Conservation (phyloP, 2,329 filamentous ascomycete genomes). For the Alternaria novae-zelandiae region DNA sequence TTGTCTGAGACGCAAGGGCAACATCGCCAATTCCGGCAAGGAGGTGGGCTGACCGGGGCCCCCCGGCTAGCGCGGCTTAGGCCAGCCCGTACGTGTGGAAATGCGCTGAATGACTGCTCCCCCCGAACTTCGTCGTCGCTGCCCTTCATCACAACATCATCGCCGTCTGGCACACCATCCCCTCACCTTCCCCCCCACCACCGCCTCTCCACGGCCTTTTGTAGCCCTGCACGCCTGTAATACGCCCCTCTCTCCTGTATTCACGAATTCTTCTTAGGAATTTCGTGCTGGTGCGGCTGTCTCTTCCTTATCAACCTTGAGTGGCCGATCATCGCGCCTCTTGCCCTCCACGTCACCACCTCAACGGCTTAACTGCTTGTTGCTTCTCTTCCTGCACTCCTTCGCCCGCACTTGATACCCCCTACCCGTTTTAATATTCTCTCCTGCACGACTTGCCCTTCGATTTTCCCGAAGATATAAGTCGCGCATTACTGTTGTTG, state of each 20-base stretch:
- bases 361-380: constrained; percentile 37
- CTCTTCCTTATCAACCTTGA: constrained; percentile 25
- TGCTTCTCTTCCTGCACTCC: constrained; percentile 44
- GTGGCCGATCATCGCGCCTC: constrained; percentile 42
- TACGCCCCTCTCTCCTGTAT: constrained; percentile 25
- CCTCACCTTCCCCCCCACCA: constrained; percentile 17
- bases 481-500: constrained; percentile 21
- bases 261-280: constrained; percentile 29
- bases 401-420: constrained; percentile 39
- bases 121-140: constrained; percentile 22
- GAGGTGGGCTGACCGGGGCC: not conserved
- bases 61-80: constrained; percentile 13
- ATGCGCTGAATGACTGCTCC: constrained; percentile 11
- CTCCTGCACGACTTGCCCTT: constrained; percentile 15
- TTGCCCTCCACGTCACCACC: constrained; percentile 42
- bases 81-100: constrained; percentile 11
- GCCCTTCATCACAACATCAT: constrained; percentile 26
- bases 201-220: constrained; percentile 28
- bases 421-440: constrained; percentile 41
- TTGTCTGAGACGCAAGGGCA: constrained; percentile 22
- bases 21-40: constrained; percentile 1
- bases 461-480: constrained; percentile 1
- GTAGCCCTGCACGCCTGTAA: constrained; percentile 36
- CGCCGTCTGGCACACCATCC: constrained; percentile 16
- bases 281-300: constrained; percentile 27